phyloP scores from a whole-genome alignment of 78 protist genomes.

The Monosiga brevicollis region DNA sequence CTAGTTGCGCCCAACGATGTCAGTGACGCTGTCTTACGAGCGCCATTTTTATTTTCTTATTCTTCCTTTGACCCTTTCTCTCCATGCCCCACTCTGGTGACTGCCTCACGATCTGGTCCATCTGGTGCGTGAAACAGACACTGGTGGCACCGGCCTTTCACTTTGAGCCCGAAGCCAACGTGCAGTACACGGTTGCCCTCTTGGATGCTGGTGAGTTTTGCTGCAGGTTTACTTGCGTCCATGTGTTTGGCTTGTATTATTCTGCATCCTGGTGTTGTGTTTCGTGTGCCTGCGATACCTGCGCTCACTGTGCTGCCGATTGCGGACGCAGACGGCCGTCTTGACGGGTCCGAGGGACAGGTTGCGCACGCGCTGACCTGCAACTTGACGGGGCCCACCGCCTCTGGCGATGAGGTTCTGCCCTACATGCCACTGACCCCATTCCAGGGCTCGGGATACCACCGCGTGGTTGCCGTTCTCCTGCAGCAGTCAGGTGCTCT shows the following conservation, averaged over 20 bases:
- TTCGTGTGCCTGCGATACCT: neutral
- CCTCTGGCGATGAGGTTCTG: no score
- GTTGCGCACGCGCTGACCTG: neutral
- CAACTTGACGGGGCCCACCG: no score
- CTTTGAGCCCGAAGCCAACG: neutral
- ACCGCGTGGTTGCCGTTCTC: no score
- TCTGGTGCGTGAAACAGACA: neutral
- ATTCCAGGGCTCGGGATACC: no score
- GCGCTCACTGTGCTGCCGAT: neutral
- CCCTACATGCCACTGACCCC: no score
- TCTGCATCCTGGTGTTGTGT: neutral
- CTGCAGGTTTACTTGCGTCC: neutral
- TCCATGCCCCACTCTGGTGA: neutral
- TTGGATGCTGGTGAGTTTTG: neutral
- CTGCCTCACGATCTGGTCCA: neutral
- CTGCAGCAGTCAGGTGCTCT: no score
- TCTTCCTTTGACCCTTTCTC: neutral
- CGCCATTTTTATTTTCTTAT: neutral
- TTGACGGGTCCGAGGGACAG: neutral
- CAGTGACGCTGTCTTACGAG: neutral
- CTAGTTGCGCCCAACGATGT: neutral
- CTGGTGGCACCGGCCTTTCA: neutral
- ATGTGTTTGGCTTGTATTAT: neutral
- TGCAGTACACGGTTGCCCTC: neutral
- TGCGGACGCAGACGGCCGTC: neutral